A percentile compares a stretch with the other conserved stretches of the same genome.
These are phyloP conservation scores for Pythium sukuiense DNA, from an alignment of 352 stramenopile genomes.

Conservation along the genomic window DNA sequence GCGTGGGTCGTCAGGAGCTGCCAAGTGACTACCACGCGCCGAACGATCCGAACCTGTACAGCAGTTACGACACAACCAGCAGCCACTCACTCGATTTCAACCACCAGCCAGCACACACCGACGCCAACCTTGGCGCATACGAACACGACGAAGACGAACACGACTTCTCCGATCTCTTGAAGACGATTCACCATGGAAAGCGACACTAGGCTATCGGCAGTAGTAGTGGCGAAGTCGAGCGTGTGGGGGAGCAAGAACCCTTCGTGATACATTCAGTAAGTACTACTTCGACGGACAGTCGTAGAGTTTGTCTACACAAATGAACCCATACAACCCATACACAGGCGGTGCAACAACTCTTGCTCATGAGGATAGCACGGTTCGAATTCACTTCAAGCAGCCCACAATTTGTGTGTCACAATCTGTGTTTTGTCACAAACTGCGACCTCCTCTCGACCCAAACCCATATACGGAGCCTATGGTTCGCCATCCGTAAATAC, in stretches of 20 bases:
- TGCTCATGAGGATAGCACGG: too few relatives aligned
- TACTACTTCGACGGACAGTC: background rate
- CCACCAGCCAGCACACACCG: background rate
- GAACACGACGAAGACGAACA: slow-evolving; percentile 42
- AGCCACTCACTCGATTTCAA: slow-evolving; percentile 42
- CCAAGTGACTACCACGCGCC: slow-evolving; percentile 24
- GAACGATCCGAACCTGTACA: slow-evolving; percentile 29
- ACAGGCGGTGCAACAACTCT: background rate
- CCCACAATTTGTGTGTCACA: too few relatives aligned
- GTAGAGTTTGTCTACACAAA: slow-evolving; percentile 5
- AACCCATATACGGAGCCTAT: too few relatives aligned
- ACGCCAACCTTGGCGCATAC: slow-evolving; percentile 8
- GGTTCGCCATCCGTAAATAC: too few relatives aligned
- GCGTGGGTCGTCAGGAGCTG: slow-evolving; percentile 16
- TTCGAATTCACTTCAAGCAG: too few relatives aligned
- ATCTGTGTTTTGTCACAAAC: too few relatives aligned
- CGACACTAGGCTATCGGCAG: slow-evolving; percentile 14
- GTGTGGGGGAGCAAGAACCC: background rate
- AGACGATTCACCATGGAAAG: slow-evolving; percentile 27
- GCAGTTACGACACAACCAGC: slow-evolving; percentile 13
- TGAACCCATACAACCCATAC: background rate
- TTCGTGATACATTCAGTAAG: slow-evolving; percentile 8
- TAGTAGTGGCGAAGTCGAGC: background rate
- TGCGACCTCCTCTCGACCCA: too few relatives aligned
- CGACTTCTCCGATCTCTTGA: slow-evolving; percentile 29